Base-by-base conservation (phyloP, 441 rosid genomes). In the Euphorbia corollata region DNA sequence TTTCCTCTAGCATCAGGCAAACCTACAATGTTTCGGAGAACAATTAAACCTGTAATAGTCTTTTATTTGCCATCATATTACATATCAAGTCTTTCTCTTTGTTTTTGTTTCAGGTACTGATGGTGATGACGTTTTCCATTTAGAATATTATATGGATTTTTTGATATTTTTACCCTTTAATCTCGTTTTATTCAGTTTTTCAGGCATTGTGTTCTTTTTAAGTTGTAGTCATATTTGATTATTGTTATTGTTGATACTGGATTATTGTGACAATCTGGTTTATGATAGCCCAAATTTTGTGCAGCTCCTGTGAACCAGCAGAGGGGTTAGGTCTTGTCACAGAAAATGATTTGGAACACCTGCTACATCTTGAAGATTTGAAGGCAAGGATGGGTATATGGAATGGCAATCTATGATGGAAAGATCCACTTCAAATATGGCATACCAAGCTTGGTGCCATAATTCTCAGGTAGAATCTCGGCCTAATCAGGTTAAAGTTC, bases 381-480 rank as follows among this genome's bases (percentile, higher is more conserved):
- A 89, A 79, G 83, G 79, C 48, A 85, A 76, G 59, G 88, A 82
- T 76, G 87, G 83, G 11, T 86, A 78, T 68, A 75, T 80, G 72
- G 96, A 91, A 59, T 93, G 99, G 97, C 99, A 85, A 78, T 70
- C 67, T 71, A 76, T 93, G 83, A 91, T 91, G 99, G 93, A 87
- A 66, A 85, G 77, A 60, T 75, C 86, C 71, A 85, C 93, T 43
- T 85, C 93, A 2, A 91, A 87, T 74, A 80, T 93, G 91, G 71
- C 81, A 56, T 91, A 89, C 71, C 90, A 86, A 74, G 96, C 96
- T 50, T 93, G 96, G 96, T 89, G 90, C 7, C 88, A 83, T 68
- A 96, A 94, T 62, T 96, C 97, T 57, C 85, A 80, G 91, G 97
- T 93, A 80, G 45, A 32, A 59, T 16, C 30, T 47, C 71, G 51